Evolutionary conservation across 371 early-diverging fungal genomes (phyloP).

Genomic region (Apophysomyces elegans): DNA sequence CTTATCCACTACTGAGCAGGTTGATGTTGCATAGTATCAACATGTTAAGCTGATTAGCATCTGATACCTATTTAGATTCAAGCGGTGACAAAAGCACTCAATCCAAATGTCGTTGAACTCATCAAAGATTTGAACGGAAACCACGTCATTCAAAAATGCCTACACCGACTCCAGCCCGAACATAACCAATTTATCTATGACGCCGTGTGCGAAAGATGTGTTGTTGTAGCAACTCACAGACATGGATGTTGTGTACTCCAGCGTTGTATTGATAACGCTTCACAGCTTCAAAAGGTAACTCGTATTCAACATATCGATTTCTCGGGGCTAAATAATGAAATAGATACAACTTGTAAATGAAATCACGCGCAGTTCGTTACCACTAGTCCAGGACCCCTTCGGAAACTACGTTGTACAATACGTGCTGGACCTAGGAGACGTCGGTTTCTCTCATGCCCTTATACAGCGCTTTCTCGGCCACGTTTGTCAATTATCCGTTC

Average conservation of each 20-base stretch:
- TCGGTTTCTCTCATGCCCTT: conserved; percentile 69
- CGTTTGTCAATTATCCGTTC: conserved; percentile 75
- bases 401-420: conserved; percentile 99
- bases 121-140: conserved; percentile 98
- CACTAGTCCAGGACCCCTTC: conserved; percentile 92
- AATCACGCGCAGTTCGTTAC: conserved; percentile 77
- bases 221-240: conserved; percentile 90
- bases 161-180: conserved; percentile 72
- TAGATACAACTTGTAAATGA: conserved; percentile 73
- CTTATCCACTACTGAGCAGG: conserved; percentile 65
- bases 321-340: not conserved
- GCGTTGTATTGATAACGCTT: conserved; percentile 91
- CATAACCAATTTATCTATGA: conserved; percentile 89
- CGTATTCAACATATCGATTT: not conserved
- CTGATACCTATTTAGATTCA: conserved; percentile 54
- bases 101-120: conserved; percentile 78
- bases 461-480: conserved; percentile 81
- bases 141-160: conserved; percentile 97
- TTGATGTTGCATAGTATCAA: conserved; percentile 15
- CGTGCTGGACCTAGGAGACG: conserved; percentile 82
- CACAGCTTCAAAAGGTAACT: conserved; percentile 65
- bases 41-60: not conserved
- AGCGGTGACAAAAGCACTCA: conserved; percentile 73
- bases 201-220: conserved; percentile 81
- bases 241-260: conserved; percentile 99